A percentile compares a stretch with the other conserved stretches of the same genome.
Evolutionary conservation across 2,329 filamentous ascomycete genomes (phyloP).

Genomic region (Arthrinium phaeospermum): DNA sequence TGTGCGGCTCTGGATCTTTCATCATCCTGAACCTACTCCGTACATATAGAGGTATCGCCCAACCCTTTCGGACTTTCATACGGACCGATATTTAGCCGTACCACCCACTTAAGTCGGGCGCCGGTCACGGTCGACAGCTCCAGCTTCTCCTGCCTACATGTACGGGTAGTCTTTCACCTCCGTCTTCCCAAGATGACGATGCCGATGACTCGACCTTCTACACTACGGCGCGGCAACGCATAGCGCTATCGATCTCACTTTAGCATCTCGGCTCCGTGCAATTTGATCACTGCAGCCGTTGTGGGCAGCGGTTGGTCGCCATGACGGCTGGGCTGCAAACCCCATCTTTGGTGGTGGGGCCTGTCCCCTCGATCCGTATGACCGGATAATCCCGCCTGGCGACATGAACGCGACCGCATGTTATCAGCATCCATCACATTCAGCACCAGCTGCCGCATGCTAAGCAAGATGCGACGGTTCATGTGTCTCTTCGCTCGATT

Average conservation of each 20-base stretch:
- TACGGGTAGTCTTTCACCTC: not conserved
- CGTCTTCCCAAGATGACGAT: not conserved
- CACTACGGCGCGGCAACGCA: not conserved
- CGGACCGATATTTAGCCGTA: not conserved
- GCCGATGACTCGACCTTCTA: not conserved
- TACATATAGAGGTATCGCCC: not conserved
- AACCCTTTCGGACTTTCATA: not conserved
- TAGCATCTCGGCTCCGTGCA: not conserved
- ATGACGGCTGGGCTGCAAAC: not conserved
- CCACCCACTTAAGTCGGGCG: constrained; percentile 10
- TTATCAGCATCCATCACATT: not conserved
- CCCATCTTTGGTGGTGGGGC: not conserved
- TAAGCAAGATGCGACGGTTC: not conserved
- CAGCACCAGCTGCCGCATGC: not conserved
- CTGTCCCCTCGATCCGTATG: not conserved
- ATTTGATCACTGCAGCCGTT: not conserved
- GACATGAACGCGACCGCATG: not conserved
- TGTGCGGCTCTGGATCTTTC: not conserved
- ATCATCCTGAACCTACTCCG: not conserved
- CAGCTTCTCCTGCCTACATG: not conserved
- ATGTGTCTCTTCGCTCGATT: not conserved
- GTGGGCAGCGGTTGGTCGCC: not conserved
- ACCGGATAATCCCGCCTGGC: not conserved
- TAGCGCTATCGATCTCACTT: not conserved
- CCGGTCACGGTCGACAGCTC: not conserved